Base-by-base conservation (phyloP, 2,329 filamentous ascomycete species). In the Eutypella sp. region DNA sequence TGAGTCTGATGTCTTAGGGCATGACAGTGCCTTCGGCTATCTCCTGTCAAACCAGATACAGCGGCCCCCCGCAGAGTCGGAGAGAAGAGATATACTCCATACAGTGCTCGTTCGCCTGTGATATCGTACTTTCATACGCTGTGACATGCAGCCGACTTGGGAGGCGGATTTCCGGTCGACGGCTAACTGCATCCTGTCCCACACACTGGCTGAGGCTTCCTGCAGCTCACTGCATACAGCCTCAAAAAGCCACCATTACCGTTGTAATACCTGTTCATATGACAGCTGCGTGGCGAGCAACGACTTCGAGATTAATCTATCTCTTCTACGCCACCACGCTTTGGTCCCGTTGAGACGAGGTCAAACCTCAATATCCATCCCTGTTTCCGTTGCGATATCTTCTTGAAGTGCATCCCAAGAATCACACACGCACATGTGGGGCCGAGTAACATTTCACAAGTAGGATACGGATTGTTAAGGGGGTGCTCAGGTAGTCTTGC, bases 211-310 rank as follows among this genome's bases (percentile, higher is more conserved):
- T 22, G 36, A 39, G 36, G 36, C 36, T 39, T 39, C 36, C 36
- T 39, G 36, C 36, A 39, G 36, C 36, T 39, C 36, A 23, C 36
- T 39, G 20, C 36, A 39, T 39, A 39, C 36, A 39, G 36, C 36
- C 36, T 39, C 36, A 39, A 19, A 7, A 22, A 23, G 34, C 5
- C 5, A 11, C 36, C 20, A 19, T 15, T 24, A 15, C 11, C 9
- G 23, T 39, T 22, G 36, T 39, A n/a, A 15, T 11, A 24, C 36
- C 36, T 39, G 13, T n/a, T 37, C 18, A 22, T 18, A 19, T 37
- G 2, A 22, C 18, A 18, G 16, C 5, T 16, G 13, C 8, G n/a
- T 19, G 34, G 2, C 18, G 5, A 37, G 7, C 1, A 5, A 10
- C 18, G 34, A 13, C 19, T n/a, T 39, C 36, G 29, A 2, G 5